Evolutionary conservation across 148 eudicot species (phyloP), one percentile per base, ranked within the genome.

Genomic region (Diospyros lotus): DNA sequence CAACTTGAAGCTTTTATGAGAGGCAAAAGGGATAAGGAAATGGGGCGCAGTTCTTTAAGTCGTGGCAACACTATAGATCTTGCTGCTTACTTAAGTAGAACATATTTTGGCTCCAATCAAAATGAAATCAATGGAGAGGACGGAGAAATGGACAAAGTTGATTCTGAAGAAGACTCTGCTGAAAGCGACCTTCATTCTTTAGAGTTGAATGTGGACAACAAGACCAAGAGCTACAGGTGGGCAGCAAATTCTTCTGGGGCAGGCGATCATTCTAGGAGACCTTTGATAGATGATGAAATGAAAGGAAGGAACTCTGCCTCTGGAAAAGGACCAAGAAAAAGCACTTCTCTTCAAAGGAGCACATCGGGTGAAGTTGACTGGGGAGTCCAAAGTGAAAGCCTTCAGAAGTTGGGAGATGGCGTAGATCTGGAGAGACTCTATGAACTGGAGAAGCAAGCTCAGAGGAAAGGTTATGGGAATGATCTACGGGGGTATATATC

Each of bases 161-260:
- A 80, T 6, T 72, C 52, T 71, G 92, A 86, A 65, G 94, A 83
- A 61, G 84, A 79, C 55, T 87, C 87, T 0, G 81, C 45, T 46
- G 93, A 87, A 71, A 89, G 93, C 75, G 98, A 92, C 78, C 89
- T 86, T 79, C 90, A 84, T 81, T 88, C 93, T 2, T 80, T 88
- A 60, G 97, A 87, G 55, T 71, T 90, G 66, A 87, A 84, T 75
- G 73, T 71, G 75, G 81, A 84, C 18, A 85, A 86, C 69, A 77
- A 58, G 11, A 73, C 72, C 66, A 86, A 74, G 75, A 85, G 75
- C 70, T 73, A 77, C 76, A 87, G 78, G 59, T 63, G 78, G 77
- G 44, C 80, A 66, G 44, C 80, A 66, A 73, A 58, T 60, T 67
- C 77, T 2, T 74, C 83, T 60, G 51, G 64, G 73, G 65, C 52